Evolutionary conservation across 805 yeast genomes (phyloP).

Genomic region (Sugiyamaella smithiae): DNA sequence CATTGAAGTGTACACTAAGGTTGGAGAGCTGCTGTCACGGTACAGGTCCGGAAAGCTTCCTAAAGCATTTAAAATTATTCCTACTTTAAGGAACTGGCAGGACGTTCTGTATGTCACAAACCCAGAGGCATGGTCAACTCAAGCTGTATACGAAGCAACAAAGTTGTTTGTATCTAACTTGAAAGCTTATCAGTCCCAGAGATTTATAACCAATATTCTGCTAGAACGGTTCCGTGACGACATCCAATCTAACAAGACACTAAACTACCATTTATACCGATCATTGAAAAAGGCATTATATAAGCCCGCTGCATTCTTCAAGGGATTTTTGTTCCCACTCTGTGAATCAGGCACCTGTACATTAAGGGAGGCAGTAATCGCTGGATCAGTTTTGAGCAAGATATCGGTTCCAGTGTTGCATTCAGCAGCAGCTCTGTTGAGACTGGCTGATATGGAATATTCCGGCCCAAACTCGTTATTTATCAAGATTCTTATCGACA

Average conservation of each 20-base stretch:
- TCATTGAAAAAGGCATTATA: slow-evolving; percentile 89
- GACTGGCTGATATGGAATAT: slow-evolving; percentile 77
- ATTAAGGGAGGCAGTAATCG: slow-evolving; percentile 90
- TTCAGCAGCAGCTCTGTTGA: slow-evolving; percentile 91
- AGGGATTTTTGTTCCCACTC: slow-evolving; percentile 90
- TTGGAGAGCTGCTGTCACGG: slow-evolving; percentile 79
- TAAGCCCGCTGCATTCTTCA: slow-evolving; percentile 97
- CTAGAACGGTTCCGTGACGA: slow-evolving; percentile 42
- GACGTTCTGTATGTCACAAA: slow-evolving; percentile 89
- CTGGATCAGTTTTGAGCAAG: slow-evolving; percentile 84
- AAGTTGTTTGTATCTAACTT: slow-evolving; percentile 88
- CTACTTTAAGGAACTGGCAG: slow-evolving; percentile 91
- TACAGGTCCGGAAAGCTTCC: slow-evolving; percentile 97
- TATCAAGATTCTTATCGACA: slow-evolving; percentile 84
- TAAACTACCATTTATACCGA: slow-evolving; percentile 91
- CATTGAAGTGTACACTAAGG: slow-evolving; percentile 88
- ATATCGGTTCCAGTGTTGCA: slow-evolving; percentile 92
- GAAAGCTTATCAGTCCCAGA: slow-evolving; percentile 83
- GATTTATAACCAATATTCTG: slow-evolving; percentile 55
- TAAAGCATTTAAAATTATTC: slow-evolving; percentile 92
- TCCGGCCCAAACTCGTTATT: slow-evolving; percentile 87
- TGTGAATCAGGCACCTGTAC: slow-evolving; percentile 80
- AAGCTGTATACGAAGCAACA: slow-evolving; percentile 92
- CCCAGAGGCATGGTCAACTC: slow-evolving; percentile 93
- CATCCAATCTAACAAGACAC: slow-evolving; percentile 43